These are phyloP conservation scores for Hypoxylon sp. DNA, from an alignment of 2,329 filamentous ascomycete species.

Conservation along the genomic window DNA sequence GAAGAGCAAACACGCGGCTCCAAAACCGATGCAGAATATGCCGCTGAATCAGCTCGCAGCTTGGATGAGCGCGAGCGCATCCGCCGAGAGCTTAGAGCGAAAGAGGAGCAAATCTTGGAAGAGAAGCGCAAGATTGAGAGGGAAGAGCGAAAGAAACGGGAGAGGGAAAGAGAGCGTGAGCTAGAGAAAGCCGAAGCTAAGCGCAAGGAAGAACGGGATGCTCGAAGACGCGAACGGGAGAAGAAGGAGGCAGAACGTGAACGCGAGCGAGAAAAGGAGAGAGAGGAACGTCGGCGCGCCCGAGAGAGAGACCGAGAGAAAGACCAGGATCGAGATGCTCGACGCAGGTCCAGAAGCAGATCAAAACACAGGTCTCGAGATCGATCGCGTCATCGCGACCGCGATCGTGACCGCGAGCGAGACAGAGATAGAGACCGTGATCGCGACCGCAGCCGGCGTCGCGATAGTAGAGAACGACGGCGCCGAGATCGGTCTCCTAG, in stretches of 20 bases:
- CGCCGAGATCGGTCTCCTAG: slow-evolving; percentile 55
- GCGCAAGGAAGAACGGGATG: slow-evolving; percentile 66
- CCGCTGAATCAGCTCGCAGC: slow-evolving; percentile 73
- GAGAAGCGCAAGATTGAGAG: slow-evolving; percentile 72
- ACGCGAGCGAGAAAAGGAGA: slow-evolving; percentile 66
- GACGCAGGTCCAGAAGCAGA: slow-evolving; percentile 56
- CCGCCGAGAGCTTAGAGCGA: slow-evolving; percentile 71
- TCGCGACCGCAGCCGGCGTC: slow-evolving; percentile 50
- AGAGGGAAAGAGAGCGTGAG: slow-evolving; percentile 65
- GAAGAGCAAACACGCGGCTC: slow-evolving; percentile 75
- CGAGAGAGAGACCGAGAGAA: slow-evolving; percentile 57
- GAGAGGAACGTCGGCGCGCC: slow-evolving; percentile 66
- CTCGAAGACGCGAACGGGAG: slow-evolving; percentile 61
- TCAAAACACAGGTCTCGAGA: slow-evolving; percentile 51
- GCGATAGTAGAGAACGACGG: slow-evolving; percentile 54
- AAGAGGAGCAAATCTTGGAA: slow-evolving; percentile 73
- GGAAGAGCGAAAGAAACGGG: slow-evolving; percentile 68
- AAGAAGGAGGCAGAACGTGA: slow-evolving; percentile 57
- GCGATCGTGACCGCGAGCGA: slow-evolving; percentile 55
- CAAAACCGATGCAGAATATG: slow-evolving; percentile 83
- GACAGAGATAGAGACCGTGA: slow-evolving; percentile 54
- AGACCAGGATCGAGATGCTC: slow-evolving; percentile 51
- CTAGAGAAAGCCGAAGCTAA: slow-evolving; percentile 66
- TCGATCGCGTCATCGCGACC: slow-evolving; percentile 53
- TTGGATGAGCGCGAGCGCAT: slow-evolving; percentile 73